Evolutionary conservation across 2,329 filamentous ascomycete genomes (phyloP).

Genomic region (Calcarisporium arbuscula): DNA sequence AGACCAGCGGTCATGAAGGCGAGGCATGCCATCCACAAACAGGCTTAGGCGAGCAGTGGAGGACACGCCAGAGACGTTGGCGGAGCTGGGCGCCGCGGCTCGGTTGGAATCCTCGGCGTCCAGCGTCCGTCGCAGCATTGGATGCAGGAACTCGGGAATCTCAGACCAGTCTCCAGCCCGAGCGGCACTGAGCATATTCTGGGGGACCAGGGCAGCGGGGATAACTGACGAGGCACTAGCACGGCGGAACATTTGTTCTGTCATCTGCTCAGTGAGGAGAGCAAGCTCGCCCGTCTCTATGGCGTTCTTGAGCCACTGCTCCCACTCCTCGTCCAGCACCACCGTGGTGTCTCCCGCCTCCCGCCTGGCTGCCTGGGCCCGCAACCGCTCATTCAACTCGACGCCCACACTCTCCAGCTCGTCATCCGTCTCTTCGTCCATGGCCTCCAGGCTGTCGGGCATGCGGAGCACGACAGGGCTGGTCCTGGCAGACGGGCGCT

Average conservation of each 20-base stretch:
- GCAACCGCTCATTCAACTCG: conserved; percentile 57
- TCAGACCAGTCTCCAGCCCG: conserved; percentile 51
- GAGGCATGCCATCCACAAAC: background rate
- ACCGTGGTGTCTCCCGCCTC: conserved; percentile 53
- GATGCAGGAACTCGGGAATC: conserved; percentile 50
- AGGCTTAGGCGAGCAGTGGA: conserved; percentile 8
- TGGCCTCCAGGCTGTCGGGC: conserved; percentile 27
- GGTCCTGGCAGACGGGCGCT: conserved; percentile 5
- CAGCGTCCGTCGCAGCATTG: conserved; percentile 42
- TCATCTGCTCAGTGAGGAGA: conserved; percentile 38
- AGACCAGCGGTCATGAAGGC: conserved; percentile 4
- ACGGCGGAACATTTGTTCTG: conserved; percentile 25
- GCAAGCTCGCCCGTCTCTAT: conserved; percentile 56
- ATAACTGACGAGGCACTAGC: conserved; percentile 18
- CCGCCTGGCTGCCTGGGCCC: conserved; percentile 55
- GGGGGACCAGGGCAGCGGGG: conserved; percentile 38
- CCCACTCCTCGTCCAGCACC: conserved; percentile 65
- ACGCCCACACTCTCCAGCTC: conserved; percentile 52
- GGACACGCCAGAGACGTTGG: too few species aligned
- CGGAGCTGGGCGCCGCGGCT: too few species aligned
- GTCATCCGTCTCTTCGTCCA: conserved; percentile 45
- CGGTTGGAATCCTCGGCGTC: conserved; percentile 26
- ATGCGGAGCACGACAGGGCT: conserved; percentile 5
- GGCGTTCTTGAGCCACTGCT: conserved; percentile 67
- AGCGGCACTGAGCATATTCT: conserved; percentile 48